Conservation (phyloP, 139 green algal genomes). For the Volvox reticuliferus region DNA sequence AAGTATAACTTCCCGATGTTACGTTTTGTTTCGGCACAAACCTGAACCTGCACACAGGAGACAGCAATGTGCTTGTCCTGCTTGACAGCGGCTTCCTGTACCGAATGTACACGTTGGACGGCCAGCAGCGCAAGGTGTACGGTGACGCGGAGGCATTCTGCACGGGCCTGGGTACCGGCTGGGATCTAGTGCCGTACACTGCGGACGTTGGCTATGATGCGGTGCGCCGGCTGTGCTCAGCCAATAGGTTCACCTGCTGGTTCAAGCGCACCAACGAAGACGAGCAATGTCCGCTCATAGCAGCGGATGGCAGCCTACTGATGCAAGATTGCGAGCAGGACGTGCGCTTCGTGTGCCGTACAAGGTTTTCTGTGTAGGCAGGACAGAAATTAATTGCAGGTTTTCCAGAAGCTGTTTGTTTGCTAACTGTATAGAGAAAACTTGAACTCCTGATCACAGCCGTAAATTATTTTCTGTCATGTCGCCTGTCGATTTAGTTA, state of each 20-base stretch:
- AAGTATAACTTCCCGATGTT: background rate
- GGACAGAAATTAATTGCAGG: too few relatives aligned
- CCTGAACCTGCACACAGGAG: background rate
- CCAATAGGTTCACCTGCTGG: slow-evolving; percentile 28
- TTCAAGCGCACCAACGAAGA: background rate
- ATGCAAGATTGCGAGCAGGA: slow-evolving; percentile 25
- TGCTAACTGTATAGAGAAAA: too few relatives aligned
- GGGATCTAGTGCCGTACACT: slow-evolving; percentile 27
- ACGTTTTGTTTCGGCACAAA: background rate
- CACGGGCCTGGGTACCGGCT: background rate
- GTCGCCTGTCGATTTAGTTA: too few relatives aligned
- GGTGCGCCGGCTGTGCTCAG: background rate
- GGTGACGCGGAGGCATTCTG: background rate
- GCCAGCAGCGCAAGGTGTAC: background rate
- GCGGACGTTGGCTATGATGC: background rate
- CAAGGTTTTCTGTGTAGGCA: background rate
- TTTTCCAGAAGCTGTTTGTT: too few relatives aligned
- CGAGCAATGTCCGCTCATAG: background rate
- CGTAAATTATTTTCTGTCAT: too few relatives aligned
- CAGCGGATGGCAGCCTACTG: background rate
- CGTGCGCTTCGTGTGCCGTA: slow-evolving; percentile 33
- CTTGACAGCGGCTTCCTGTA: background rate
- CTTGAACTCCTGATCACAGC: too few relatives aligned
- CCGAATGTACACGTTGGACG: slow-evolving; percentile 22
- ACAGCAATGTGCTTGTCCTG: slow-evolving; percentile 19